phyloP scores from a whole-genome alignment of 225 moss, liverwort and hornwort genomes.

The Neckera pumila region DNA sequence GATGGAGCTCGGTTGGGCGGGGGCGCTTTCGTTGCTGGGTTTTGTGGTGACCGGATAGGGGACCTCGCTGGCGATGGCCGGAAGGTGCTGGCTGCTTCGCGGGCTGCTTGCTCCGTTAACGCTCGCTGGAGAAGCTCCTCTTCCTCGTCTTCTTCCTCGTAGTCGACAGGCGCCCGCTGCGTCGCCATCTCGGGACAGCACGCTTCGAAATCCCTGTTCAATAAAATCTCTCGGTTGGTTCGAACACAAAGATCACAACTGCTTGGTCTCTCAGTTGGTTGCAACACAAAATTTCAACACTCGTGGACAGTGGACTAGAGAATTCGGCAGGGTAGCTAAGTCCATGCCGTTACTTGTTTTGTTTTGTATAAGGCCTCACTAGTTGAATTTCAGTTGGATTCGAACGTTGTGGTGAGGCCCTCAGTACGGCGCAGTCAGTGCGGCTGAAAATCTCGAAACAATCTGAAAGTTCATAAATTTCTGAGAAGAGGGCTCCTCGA shows the following conservation, averaged over 20 bases:
- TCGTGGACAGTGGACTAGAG: not conserved
- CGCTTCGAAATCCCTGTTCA: not conserved
- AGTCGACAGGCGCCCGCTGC: not conserved
- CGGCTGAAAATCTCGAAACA: not conserved
- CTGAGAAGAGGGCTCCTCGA: not conserved
- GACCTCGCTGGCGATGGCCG: constrained; percentile 12
- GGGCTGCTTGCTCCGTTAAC: constrained; percentile 67
- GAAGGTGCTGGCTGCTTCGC: constrained; percentile 24
- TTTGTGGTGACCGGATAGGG: not conserved
- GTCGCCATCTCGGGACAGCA: constrained; percentile 9
- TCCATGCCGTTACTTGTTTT: not conserved
- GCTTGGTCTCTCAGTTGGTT: not conserved
- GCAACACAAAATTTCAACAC: not conserved
- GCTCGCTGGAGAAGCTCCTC: constrained; percentile 82
- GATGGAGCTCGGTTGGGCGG: not conserved
- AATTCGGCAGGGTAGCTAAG: not conserved
- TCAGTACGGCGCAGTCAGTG: not conserved
- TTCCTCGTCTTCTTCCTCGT: constrained; percentile 73
- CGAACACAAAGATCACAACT: not conserved
- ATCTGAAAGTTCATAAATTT: not conserved
- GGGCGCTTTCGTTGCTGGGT: not conserved
- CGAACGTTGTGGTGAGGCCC: not conserved
- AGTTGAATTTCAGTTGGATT: not conserved
- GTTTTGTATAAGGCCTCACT: not conserved
- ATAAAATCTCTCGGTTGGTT: not conserved